Conservation (phyloP, 2,329 filamentous ascomycete species). For the Fusarium subglutinans region DNA sequence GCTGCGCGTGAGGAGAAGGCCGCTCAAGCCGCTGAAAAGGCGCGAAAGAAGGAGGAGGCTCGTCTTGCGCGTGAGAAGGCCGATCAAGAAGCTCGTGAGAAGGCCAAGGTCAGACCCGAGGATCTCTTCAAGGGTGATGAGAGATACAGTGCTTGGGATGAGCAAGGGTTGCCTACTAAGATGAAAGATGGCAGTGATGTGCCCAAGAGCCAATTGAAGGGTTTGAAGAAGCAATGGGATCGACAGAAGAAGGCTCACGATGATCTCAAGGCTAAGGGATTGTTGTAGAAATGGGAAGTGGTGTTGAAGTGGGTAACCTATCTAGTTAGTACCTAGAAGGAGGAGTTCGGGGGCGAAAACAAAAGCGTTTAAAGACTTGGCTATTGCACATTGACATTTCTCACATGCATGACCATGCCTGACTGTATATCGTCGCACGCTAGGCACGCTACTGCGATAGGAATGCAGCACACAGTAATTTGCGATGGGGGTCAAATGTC, state of each 20-base stretch:
- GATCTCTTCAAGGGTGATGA: conserved; percentile 67
- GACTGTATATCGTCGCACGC: neutral
- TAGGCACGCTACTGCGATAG: neutral
- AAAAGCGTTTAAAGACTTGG: conserved; percentile 21
- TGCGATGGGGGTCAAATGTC: neutral
- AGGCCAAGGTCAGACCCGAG: conserved; percentile 63
- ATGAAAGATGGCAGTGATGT: conserved; percentile 82
- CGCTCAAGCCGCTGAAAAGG: conserved; percentile 69
- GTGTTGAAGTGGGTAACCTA: neutral
- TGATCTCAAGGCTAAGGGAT: conserved; percentile 55
- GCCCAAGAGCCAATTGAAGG: conserved; percentile 82
- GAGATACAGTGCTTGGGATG: conserved; percentile 80
- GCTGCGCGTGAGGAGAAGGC: conserved; percentile 68
- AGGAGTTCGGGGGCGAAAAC: conserved; percentile 4
- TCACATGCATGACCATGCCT: neutral
- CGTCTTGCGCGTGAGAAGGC: conserved; percentile 59
- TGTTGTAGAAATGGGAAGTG: conserved; percentile 35
- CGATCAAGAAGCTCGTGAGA: conserved; percentile 64
- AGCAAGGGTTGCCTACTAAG: conserved; percentile 80
- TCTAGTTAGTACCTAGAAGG: conserved; percentile 28
- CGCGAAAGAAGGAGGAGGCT: conserved; percentile 64
- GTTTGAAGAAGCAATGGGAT: conserved; percentile 89
- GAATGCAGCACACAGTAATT: neutral
- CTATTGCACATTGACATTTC: neutral
- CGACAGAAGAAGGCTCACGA: conserved; percentile 87